Conservation (phyloP, 495 filamentous ascomycete genomes). For the Neurospora pannonica region DNA sequence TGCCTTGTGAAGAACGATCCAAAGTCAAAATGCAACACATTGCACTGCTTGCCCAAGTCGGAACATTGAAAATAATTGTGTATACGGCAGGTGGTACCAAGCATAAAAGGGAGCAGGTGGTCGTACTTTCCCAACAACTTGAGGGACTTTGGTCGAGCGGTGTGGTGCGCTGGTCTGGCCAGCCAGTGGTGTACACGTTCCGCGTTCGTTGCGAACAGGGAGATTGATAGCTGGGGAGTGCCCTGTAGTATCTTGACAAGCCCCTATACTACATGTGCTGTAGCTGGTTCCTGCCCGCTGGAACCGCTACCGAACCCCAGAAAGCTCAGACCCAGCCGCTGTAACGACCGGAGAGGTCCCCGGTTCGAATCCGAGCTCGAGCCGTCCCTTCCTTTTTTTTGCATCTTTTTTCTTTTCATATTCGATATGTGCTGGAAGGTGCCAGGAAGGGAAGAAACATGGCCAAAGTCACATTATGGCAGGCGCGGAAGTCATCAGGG, state of each 20-base stretch:
- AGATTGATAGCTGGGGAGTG: background rate
- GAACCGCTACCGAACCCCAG: background rate
- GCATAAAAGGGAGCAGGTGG: background rate
- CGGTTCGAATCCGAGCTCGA: too few species aligned
- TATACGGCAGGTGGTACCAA: background rate
- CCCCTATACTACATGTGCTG: background rate
- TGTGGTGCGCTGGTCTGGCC: background rate
- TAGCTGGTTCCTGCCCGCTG: background rate
- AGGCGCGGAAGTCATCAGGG: background rate
- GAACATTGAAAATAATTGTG: too few species aligned
- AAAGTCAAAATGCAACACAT: background rate
- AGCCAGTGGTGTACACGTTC: background rate
- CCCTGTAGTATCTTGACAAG: background rate
- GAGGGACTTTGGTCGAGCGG: background rate
- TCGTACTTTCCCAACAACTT: background rate
- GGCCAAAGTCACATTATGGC: background rate
- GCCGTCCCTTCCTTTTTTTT: too few species aligned
- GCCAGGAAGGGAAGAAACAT: background rate
- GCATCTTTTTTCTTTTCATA: too few species aligned
- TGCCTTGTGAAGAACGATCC: background rate
- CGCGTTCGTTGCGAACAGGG: background rate
- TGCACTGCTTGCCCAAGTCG: background rate
- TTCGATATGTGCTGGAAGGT: background rate
- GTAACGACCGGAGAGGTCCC: too few species aligned
- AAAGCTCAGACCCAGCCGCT: background rate